Evolutionary conservation across 306 rosid genomes (phyloP).

Genomic region (Vigna angularis): DNA sequence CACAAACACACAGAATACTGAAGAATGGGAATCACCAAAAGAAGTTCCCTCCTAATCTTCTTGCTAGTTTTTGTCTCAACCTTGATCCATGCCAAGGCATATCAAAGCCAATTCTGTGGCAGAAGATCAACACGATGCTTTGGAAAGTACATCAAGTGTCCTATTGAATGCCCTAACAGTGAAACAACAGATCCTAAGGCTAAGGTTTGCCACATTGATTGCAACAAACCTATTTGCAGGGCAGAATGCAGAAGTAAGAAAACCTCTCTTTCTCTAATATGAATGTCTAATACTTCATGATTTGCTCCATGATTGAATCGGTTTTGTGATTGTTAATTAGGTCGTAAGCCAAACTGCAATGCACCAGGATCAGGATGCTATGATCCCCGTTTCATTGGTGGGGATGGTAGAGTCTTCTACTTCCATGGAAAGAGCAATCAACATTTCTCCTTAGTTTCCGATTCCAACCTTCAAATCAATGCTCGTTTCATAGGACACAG

Average conservation of each 20-base stretch:
- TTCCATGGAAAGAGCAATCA: conserved; percentile 59
- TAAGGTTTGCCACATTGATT: conserved; percentile 53
- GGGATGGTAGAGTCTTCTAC: conserved; percentile 59
- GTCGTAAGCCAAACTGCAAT: conserved; percentile 59
- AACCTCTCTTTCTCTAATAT: neutral
- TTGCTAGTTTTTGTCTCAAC: conserved; percentile 30
- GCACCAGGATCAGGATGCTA: conserved; percentile 60
- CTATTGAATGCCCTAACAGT: conserved; percentile 42
- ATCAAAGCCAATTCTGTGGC: neutral
- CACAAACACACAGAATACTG: neutral
- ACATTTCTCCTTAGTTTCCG: conserved; percentile 53
- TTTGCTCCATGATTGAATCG: neutral
- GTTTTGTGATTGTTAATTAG: neutral
- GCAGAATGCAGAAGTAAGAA: conserved; percentile 50
- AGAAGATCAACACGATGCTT: conserved; percentile 23
- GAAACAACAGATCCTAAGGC: conserved; percentile 45
- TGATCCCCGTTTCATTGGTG: conserved; percentile 62
- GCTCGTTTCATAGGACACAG: conserved; percentile 57
- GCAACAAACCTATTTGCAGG: conserved; percentile 52
- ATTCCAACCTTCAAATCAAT: conserved; percentile 55
- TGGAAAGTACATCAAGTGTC: conserved; percentile 37
- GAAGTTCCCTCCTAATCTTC: conserved; percentile 32
- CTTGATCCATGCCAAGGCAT: conserved; percentile 42
- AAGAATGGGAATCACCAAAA: conserved; percentile 37
- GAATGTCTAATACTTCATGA: neutral